Evolutionary conservation across 2,329 filamentous ascomycete species (phyloP).

Genomic region (Calcarisporium arbuscula): DNA sequence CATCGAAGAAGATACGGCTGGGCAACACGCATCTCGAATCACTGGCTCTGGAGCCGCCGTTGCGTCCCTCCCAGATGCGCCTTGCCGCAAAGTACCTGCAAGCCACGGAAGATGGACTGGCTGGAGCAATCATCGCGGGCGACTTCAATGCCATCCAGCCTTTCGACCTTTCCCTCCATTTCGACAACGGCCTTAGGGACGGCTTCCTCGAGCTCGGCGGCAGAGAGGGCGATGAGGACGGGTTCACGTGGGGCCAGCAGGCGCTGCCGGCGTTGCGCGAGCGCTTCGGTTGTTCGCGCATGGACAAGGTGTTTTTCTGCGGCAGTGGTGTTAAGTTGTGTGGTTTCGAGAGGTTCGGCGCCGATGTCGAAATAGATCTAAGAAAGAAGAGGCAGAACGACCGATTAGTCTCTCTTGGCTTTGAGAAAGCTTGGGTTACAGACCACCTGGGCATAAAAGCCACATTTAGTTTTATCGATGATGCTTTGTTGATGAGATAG

Average conservation of each 20-base stretch:
- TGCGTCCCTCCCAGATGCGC: slow-evolving; percentile 41
- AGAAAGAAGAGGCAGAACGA: slow-evolving; percentile 22
- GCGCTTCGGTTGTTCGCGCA: slow-evolving; percentile 41
- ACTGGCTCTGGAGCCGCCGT: slow-evolving; percentile 38
- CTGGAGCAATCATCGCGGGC: slow-evolving; percentile 41
- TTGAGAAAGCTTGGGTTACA: slow-evolving; percentile 39
- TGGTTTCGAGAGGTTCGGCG: slow-evolving; percentile 41
- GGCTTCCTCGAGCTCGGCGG: slow-evolving; percentile 46
- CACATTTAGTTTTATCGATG: too few relatives aligned
- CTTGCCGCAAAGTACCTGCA: slow-evolving; percentile 37
- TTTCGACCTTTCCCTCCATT: slow-evolving; percentile 42
- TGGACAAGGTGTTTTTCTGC: slow-evolving; percentile 47
- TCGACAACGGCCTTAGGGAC: slow-evolving; percentile 42
- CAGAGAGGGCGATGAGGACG: slow-evolving; percentile 40
- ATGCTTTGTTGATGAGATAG: too few relatives aligned
- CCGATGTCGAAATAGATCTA: slow-evolving; percentile 32
- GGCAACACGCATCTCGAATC: slow-evolving; percentile 55
- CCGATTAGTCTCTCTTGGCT: slow-evolving; percentile 15
- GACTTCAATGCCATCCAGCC: slow-evolving; percentile 53
- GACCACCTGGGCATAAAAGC: too few relatives aligned
- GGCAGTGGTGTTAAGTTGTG: slow-evolving; percentile 24
- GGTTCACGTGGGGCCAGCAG: slow-evolving; percentile 55
- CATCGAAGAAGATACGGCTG: slow-evolving; percentile 36
- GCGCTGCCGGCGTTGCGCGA: slow-evolving; percentile 30
- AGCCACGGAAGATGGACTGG: slow-evolving; percentile 19